Conservation (phyloP, 495 filamentous ascomycete species). For the Acidomyces sp. region DNA sequence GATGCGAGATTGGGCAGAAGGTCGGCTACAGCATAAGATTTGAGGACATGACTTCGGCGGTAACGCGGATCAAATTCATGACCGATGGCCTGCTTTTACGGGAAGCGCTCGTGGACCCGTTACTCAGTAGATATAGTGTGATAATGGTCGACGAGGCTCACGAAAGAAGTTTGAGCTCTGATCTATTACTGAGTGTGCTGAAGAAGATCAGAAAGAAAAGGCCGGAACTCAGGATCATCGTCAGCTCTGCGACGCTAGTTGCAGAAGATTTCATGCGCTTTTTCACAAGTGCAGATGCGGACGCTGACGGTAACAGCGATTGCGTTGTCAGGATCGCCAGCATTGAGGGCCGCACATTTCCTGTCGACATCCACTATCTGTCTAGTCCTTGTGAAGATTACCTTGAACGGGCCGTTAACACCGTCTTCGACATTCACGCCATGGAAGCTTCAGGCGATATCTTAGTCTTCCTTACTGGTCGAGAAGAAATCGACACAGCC, state of each 20-base stretch:
- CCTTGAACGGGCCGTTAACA: constrained; percentile 71
- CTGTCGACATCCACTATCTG: constrained; percentile 79
- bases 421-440: constrained; percentile 86
- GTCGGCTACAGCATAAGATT: constrained; percentile 89
- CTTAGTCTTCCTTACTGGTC: constrained; percentile 39
- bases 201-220: constrained; percentile 84
- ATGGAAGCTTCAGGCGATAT: constrained; percentile 79
- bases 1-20: constrained; percentile 81
- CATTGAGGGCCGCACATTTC: constrained; percentile 81
- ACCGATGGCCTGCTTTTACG: constrained; percentile 91
- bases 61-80: constrained; percentile 86
- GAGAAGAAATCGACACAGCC: constrained; percentile 31
- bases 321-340: constrained; percentile 53
- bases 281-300: constrained; percentile 46
- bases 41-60: constrained; percentile 81
- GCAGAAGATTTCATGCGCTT: constrained; percentile 80
- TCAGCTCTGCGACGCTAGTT: constrained; percentile 89
- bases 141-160: constrained; percentile 99
- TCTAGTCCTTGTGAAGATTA: constrained; percentile 76
- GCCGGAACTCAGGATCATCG: constrained; percentile 72
- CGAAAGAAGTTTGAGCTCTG: constrained; percentile 86
- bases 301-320: constrained; percentile 19
- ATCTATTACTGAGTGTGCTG: constrained; percentile 82
- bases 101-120: constrained; percentile 85
- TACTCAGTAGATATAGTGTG: constrained; percentile 84